Evolutionary conservation across 768 basidiomycete species (phyloP), one percentile per base, ranked within the genome.

Genomic region (Gelatoporia subvermispora): DNA sequence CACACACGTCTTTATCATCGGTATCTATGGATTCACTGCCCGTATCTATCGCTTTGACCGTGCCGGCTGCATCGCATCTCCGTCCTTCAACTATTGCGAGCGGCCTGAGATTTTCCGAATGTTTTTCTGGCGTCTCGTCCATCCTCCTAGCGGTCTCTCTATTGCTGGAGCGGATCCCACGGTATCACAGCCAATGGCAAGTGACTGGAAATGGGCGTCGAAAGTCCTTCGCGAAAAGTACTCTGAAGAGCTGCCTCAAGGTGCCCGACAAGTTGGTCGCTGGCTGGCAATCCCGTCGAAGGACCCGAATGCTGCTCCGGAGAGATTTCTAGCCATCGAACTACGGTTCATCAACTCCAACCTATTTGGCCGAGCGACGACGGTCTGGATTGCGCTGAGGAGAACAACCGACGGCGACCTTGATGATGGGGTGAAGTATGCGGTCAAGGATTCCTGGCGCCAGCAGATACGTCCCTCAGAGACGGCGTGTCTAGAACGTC

Each of bases 21-120:
- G 52, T 7, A 24, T 57, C 35, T 50, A 49, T 35, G 56, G 52
- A 15, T 13, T 20, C 23, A 21, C 4, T 4, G 40, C 43, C 1
- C 56, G 50, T 10, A 28, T 57, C 16, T 47, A 17, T 8, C 52
- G 52, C 22, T 57, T 49, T 34, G 56, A 57, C 25, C 56, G 50
- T 25, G 36, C 56, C 4, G 44, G 37, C n/a, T 47, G 40, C 1
- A 36, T 57, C 31, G 52, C 46, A 1, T 49, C 47, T 2, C 18
- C n/a, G 3, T 18, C 47, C 1, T 36, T 53, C 34, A 8, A 37
- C 25, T 37, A 42, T 10, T 7, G 8, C 3, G 34, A 31, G 28
- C 16, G 47, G 2, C 20, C 35, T 1, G 39, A 46, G 1, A 7
- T 48, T 3, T 35, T 57, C 4, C 41, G 37, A 10, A 24, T 28